Evolutionary conservation across 1,284 basidiomycete species (phyloP), one percentile per base, ranked within the genome.

Genomic region (Ceratobasidium sp.): DNA sequence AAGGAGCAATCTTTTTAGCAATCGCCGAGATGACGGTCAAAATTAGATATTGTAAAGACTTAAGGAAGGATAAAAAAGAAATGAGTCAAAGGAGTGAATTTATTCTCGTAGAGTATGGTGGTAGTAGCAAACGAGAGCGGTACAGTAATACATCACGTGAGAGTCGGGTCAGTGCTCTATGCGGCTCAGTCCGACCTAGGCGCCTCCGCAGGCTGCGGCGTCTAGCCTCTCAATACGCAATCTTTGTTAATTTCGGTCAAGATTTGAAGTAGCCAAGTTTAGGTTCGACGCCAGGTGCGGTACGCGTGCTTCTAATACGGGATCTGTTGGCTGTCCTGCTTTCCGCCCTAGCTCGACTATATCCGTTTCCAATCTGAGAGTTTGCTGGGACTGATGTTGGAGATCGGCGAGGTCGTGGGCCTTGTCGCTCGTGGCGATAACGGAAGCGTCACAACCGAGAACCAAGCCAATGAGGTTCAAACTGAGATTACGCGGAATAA

Each of bases 301-400:
- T 56, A 12, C 42, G 13, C 15, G 40, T 59, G 50, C 23, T 38
- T 17, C 28, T 46, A 17, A 38, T 46, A n/a, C 40, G 54, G 17
- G 69, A 59, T 33, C 33, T 23, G 10, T 26, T 42, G 28, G 69
- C 59, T 15, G 40, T 17, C 10, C 40, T 38, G 69, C 69, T 71
- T 17, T n/a, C 40, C 2, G 20, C 20, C 26, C 69, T 40, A 20
- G 69, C 40, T 2, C 69, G 69, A 59, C 23, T 59, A 28, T 71
- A 71, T 10, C 69, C 69, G 40, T 71, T 71, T 56, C 69, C 28
- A 12, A 71, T 71, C 3, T n/a, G 52, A 20, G 69, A 71, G n/a
- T 52, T 33, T 2, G 54, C 54, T 2, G 69, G 69, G 17, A 71
- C 69, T 23, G 69, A 71, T 38, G 52, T 56, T 4, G 54, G 69